Evolutionary conservation across 2,329 filamentous ascomycete genomes (phyloP).

Genomic region (Ceratocystis albifundus): DNA sequence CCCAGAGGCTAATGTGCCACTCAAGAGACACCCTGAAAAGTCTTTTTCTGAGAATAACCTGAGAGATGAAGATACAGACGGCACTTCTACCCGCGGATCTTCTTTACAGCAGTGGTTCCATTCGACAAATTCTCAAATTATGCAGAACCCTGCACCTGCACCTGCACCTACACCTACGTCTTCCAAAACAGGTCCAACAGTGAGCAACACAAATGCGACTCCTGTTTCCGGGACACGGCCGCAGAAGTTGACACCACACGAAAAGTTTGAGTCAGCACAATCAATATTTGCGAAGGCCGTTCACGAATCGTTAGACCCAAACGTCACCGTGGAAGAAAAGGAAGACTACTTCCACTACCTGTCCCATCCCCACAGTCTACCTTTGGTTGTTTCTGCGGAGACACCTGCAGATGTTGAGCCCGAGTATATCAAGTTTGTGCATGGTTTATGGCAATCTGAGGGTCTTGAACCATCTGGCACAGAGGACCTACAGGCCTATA

Average conservation of each 20-base stretch:
- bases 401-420: slow-evolving; percentile 47
- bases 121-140: not conserved
- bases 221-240: slow-evolving; percentile 24
- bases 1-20: slow-evolving; percentile 33
- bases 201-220: slow-evolving; percentile 32
- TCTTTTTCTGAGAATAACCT: slow-evolving; percentile 52
- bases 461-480: slow-evolving; percentile 40
- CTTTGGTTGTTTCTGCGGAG: slow-evolving; percentile 64
- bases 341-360: slow-evolving; percentile 85
- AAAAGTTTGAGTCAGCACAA: slow-evolving; percentile 73
- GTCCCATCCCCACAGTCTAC: slow-evolving; percentile 75
- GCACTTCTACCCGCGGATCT: slow-evolving; percentile 36
- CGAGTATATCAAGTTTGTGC: slow-evolving; percentile 73
- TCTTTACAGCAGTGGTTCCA: slow-evolving; percentile 50
- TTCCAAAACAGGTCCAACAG: not conserved
- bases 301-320: slow-evolving; percentile 72
- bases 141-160: not conserved
- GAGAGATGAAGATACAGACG: slow-evolving; percentile 35
- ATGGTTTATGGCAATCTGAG: slow-evolving; percentile 49
- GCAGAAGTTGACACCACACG: slow-evolving; percentile 28
- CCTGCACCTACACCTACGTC: not conserved
- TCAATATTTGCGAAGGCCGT: slow-evolving; percentile 84
- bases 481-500: slow-evolving; percentile 47
- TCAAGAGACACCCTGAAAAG: slow-evolving; percentile 42
- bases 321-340: slow-evolving; percentile 62